phyloP scores from a whole-genome alignment of 768 basidiomycete genomes.

The Boletus subparvulus region DNA sequence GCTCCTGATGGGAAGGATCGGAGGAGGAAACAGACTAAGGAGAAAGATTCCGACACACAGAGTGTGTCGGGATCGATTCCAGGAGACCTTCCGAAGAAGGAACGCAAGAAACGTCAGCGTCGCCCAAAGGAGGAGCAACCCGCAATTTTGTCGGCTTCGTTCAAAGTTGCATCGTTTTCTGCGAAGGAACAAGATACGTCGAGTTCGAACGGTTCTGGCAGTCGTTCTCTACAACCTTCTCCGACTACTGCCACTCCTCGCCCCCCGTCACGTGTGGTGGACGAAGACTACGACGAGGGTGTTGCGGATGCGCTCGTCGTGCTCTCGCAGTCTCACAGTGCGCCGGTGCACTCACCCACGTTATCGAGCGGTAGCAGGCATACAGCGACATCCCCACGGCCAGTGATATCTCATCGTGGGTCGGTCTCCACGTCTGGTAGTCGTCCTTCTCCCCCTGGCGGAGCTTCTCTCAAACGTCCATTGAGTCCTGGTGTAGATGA shows the following conservation, averaged over 20 bases:
- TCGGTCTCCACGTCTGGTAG: conserved; percentile 67
- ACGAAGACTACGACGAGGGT: conserved; percentile 94
- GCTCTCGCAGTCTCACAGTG: conserved; percentile 46
- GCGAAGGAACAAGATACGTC: conserved; percentile 57
- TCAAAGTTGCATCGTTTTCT: conserved; percentile 35
- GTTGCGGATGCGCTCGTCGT: conserved; percentile 84
- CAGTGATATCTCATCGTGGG: conserved; percentile 53
- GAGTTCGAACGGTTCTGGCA: conserved; percentile 64
- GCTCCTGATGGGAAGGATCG: conserved; percentile 48
- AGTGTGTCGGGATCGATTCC: conserved; percentile 28
- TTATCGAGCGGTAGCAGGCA: conserved; percentile 58
- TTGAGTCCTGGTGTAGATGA: conserved; percentile 70
- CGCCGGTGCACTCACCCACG: conserved; percentile 50
- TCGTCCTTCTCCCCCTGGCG: conserved; percentile 60
- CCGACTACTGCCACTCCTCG: conserved; percentile 61
- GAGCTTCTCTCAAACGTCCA: conserved; percentile 59
- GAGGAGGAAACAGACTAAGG: conserved; percentile 45
- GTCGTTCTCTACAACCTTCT: conserved; percentile 67
- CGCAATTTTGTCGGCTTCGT: conserved; percentile 33
- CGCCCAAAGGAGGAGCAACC: conserved; percentile 45
- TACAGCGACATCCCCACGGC: conserved; percentile 47
- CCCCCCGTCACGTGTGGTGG: conserved; percentile 66
- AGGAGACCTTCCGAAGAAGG: conserved; percentile 53
- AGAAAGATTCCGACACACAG: conserved; percentile 46
- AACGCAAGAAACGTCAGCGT: conserved; percentile 50